Evolutionary conservation across 305 asterid species (phyloP).

Genomic region (Lippia alba): DNA sequence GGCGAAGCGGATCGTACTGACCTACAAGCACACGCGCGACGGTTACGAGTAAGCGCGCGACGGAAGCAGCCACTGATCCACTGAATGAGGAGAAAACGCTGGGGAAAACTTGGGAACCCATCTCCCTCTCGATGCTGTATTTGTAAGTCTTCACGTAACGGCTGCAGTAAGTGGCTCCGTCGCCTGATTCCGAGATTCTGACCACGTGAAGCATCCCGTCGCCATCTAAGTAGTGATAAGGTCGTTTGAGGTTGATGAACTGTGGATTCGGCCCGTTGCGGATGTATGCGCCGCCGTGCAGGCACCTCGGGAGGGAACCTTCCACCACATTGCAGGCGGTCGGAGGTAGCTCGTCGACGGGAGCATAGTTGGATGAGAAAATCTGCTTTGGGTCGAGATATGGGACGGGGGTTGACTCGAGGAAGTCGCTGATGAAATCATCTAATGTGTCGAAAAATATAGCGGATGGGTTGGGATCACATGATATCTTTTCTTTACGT

Average conservation of each 20-base stretch:
- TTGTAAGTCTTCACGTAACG: conserved; percentile 63
- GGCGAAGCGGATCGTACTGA: conserved; percentile 23
- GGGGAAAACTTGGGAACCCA: conserved; percentile 43
- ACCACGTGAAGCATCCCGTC: conserved; percentile 74
- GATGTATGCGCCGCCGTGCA: conserved; percentile 49
- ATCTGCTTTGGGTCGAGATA: conserved; percentile 43
- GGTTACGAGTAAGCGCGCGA: conserved; percentile 32
- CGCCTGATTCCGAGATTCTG: conserved; percentile 39
- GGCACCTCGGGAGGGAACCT: conserved; percentile 50
- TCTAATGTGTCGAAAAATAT: conserved; percentile 43
- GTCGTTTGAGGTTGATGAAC: conserved; percentile 50
- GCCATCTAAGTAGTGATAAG: conserved; percentile 63
- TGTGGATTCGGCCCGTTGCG: conserved; percentile 67
- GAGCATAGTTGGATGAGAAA: conserved; percentile 43
- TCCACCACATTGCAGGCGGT: conserved; percentile 44
- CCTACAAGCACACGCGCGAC: conserved; percentile 24
- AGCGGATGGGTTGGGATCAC: background rate
- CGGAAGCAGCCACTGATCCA: conserved; percentile 40
- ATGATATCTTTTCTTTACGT: background rate
- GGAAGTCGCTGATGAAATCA: conserved; percentile 40
- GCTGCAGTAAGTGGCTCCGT: conserved; percentile 50
- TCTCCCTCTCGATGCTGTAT: conserved; percentile 38
- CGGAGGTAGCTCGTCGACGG: conserved; percentile 55
- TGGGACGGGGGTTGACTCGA: conserved; percentile 45
- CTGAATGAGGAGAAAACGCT: conserved; percentile 53